Evolutionary conservation across 192 early-diverging fungal genomes (phyloP).

Genomic region (Globomyces pollinis-pini): DNA sequence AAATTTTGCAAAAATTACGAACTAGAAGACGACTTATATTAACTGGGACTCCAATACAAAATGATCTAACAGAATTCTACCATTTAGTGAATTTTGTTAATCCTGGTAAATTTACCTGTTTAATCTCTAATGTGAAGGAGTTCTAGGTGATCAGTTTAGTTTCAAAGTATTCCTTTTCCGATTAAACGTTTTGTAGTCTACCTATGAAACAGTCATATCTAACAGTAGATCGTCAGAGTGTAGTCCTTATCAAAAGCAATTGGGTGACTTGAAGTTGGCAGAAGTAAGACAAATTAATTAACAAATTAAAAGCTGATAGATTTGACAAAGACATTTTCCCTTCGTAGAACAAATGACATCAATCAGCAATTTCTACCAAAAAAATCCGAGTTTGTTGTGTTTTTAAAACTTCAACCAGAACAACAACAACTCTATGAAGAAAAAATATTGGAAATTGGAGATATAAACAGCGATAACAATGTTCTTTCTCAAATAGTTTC

Average conservation of each 20-base stretch:
- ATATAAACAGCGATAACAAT: too few species aligned
- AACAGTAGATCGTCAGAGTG: too few species aligned
- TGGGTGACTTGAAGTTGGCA: background rate
- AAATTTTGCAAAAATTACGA: slow-evolving; percentile 15
- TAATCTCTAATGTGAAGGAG: too few species aligned
- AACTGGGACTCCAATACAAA: slow-evolving; percentile 53
- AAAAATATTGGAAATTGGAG: background rate
- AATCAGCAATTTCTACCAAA: slow-evolving; percentile 48
- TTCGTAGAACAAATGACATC: slow-evolving; percentile 47
- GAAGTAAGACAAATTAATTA: background rate
- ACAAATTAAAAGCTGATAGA: background rate
- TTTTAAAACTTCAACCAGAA: slow-evolving; percentile 35
- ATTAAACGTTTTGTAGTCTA: too few species aligned
- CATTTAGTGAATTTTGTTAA: slow-evolving; percentile 64
- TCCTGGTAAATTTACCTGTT: slow-evolving; percentile 28
- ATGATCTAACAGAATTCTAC: slow-evolving; percentile 71
- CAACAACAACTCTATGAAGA: slow-evolving; percentile 16
- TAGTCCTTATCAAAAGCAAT: too few species aligned
- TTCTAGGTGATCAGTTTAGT: too few species aligned
- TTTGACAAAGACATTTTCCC: slow-evolving; percentile 30
- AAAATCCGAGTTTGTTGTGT: slow-evolving; percentile 51
- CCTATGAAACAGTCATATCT: too few species aligned
- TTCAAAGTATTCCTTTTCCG: too few species aligned
- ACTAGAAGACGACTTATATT: slow-evolving; percentile 33
- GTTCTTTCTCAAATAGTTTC: too few species aligned